Conservation (phyloP, 2,329 filamentous ascomycete genomes). For the Fusarium brevicatenulatum region DNA sequence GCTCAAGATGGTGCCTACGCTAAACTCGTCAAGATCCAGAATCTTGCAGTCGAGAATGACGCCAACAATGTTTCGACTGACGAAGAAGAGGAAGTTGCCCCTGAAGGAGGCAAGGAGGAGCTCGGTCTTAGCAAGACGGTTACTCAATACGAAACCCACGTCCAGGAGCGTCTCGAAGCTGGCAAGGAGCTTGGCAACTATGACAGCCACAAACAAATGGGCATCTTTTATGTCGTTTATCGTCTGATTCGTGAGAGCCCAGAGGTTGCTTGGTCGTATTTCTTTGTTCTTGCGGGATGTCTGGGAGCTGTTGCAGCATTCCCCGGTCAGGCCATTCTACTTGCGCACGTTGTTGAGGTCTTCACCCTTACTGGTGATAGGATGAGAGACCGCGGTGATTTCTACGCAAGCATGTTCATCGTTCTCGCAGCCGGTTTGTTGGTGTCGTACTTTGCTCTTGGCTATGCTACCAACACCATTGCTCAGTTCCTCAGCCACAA, state of each 20-base stretch:
- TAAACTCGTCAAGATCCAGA: slow-evolving; percentile 58
- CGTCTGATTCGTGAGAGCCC: slow-evolving; percentile 53
- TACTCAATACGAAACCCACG: slow-evolving; percentile 46
- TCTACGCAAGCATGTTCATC: slow-evolving; percentile 66
- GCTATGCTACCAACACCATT: slow-evolving; percentile 49
- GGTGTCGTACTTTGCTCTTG: slow-evolving; percentile 55
- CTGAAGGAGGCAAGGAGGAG: slow-evolving; percentile 31
- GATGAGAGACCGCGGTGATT: slow-evolving; percentile 56
- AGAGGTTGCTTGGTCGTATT: slow-evolving; percentile 50
- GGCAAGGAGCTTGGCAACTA: slow-evolving; percentile 53
- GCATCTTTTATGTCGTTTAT: slow-evolving; percentile 45
- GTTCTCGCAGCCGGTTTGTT: slow-evolving; percentile 58
- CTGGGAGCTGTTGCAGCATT: slow-evolving; percentile 50
- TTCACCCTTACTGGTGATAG: slow-evolving; percentile 49
- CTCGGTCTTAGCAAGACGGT: slow-evolving; percentile 43
- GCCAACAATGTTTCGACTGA: slow-evolving; percentile 38
- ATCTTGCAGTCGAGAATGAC: slow-evolving; percentile 45
- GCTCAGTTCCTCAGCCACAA: slow-evolving; percentile 45
- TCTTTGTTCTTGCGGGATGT: slow-evolving; percentile 47
- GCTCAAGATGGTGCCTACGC: slow-evolving; percentile 59
- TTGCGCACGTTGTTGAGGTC: slow-evolving; percentile 54
- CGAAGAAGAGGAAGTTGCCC: slow-evolving; percentile 38
- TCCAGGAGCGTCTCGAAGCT: slow-evolving; percentile 46
- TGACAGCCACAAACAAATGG: slow-evolving; percentile 47
- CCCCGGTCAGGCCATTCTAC: slow-evolving; percentile 57